Evolutionary conservation across 192 early-diverging fungal genomes (phyloP).

Genomic region (Coemansia sp.): DNA sequence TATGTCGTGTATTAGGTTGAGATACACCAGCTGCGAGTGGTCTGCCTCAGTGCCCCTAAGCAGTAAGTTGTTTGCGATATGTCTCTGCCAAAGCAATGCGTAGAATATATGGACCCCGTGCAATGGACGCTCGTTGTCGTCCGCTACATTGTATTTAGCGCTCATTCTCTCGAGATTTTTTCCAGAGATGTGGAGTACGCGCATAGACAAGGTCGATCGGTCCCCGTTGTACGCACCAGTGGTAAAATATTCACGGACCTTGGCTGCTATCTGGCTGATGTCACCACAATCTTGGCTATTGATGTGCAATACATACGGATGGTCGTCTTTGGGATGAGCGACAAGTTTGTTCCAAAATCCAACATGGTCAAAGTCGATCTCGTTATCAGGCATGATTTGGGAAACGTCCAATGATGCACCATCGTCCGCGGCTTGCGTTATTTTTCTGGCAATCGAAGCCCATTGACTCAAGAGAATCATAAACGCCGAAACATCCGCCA

Average conservation of each 20-base stretch:
- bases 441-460: conserved; percentile 13
- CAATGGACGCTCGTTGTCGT: background rate
- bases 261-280: background rate
- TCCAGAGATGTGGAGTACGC: conserved; percentile 16
- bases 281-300: conserved; percentile 1
- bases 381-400: conserved; percentile 5
- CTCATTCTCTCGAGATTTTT: conserved; percentile 12
- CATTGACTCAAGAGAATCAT: conserved; percentile 20
- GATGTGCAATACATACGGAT: conserved; percentile 17
- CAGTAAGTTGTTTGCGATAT: conserved; percentile 7
- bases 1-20: conserved; percentile 25
- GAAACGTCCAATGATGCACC: background rate
- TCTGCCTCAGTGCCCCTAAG: background rate
- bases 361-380: conserved; percentile 19
- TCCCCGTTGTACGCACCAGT: conserved; percentile 1
- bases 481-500: conserved; percentile 20
- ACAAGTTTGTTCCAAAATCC: conserved; percentile 15
- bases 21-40: conserved; percentile 6
- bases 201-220: background rate
- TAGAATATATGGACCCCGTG: conserved; percentile 31
- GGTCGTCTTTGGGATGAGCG: conserved; percentile 4
- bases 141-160: conserved; percentile 4
- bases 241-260: conserved; percentile 1
- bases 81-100: conserved; percentile 33
- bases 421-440: background rate